phyloP scores from a whole-genome alignment of 306 rosid species.

The Neltuma alba region DNA sequence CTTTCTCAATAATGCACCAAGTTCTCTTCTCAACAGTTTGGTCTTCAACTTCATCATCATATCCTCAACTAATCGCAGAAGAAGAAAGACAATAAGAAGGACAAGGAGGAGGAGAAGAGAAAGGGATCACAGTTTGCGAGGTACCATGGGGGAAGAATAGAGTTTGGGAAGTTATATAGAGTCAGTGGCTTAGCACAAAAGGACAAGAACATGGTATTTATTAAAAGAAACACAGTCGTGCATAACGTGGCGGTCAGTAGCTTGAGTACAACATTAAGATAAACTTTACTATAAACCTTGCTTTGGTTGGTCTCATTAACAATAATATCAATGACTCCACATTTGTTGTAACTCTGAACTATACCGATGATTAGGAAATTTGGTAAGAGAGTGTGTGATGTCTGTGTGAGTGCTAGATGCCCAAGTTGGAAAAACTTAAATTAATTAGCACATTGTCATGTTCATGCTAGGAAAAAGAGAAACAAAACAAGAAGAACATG shows the following conservation, averaged over 20 bases:
- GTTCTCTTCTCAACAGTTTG: slow-evolving; percentile 31
- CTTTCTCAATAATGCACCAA: slow-evolving; percentile 35
- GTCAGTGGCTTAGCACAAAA: slow-evolving; percentile 18
- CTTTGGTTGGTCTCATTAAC: neutral
- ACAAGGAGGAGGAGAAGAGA: neutral
- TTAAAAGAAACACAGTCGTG: neutral
- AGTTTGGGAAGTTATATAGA: slow-evolving; percentile 20
- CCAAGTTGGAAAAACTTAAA: neutral
- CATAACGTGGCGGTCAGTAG: neutral
- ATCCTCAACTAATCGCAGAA: neutral
- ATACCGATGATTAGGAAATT: neutral
- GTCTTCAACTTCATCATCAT: slow-evolving; percentile 30
- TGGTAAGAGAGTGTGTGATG: too few relatives aligned
- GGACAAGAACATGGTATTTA: slow-evolving; percentile 18
- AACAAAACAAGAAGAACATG: slow-evolving; percentile 22
- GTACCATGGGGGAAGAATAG: slow-evolving; percentile 15
- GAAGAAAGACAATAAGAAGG: neutral
- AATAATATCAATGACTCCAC: neutral
- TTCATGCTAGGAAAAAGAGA: slow-evolving; percentile 41
- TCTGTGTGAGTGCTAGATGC: neutral
- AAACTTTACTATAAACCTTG: neutral
- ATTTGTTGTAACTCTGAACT: neutral
- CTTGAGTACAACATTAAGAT: neutral
- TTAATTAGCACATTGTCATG: neutral
- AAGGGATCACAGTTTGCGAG: neutral